phyloP scores from a whole-genome alignment of 2,329 filamentous ascomycete species.

The Dactylellina cionopaga region DNA sequence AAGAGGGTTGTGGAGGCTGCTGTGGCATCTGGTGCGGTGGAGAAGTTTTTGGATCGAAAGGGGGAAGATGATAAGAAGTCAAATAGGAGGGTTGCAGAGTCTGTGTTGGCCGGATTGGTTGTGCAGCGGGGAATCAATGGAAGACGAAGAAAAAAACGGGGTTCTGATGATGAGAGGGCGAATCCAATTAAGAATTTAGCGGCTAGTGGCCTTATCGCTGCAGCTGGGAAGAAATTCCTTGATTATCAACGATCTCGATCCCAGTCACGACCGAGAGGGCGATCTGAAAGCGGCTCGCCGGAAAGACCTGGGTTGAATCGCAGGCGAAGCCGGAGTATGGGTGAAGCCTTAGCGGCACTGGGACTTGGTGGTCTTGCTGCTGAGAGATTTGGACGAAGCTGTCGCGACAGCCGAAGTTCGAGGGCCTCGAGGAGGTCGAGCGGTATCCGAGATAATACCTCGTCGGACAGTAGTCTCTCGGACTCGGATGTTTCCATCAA shows the following conservation, averaged over 20 bases:
- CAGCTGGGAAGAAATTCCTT: constrained; percentile 48
- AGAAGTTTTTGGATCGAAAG: constrained; percentile 42
- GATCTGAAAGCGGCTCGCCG: constrained; percentile 24
- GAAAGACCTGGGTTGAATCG: constrained; percentile 40
- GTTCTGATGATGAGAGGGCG: constrained; percentile 14
- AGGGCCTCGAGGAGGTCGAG: constrained; percentile 11
- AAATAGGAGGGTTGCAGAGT: constrained; percentile 39
- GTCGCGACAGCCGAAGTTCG: constrained; percentile 27
- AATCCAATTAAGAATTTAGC: constrained; percentile 30
- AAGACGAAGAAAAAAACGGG: constrained; percentile 22
- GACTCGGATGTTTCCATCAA: constrained; percentile 47
- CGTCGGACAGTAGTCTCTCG: constrained; percentile 45
- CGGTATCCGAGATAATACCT: constrained; percentile 10
- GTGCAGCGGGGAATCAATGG: constrained; percentile 41
- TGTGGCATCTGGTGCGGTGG: constrained; percentile 39
- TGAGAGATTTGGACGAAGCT: constrained; percentile 28
- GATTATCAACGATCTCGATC: constrained; percentile 46
- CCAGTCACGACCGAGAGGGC: constrained; percentile 29
- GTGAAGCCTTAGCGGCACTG: constrained; percentile 31
- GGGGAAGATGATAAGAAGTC: constrained; percentile 34
- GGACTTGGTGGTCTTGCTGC: constrained; percentile 45
- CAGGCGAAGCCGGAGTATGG: constrained; percentile 30
- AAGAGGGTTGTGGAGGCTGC: constrained; percentile 45
- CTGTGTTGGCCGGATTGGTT: constrained; percentile 44
- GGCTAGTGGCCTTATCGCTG: constrained; percentile 35